phyloP scores from a whole-genome alignment of 495 filamentous ascomycete species.

The Xylaria nigripes region DNA sequence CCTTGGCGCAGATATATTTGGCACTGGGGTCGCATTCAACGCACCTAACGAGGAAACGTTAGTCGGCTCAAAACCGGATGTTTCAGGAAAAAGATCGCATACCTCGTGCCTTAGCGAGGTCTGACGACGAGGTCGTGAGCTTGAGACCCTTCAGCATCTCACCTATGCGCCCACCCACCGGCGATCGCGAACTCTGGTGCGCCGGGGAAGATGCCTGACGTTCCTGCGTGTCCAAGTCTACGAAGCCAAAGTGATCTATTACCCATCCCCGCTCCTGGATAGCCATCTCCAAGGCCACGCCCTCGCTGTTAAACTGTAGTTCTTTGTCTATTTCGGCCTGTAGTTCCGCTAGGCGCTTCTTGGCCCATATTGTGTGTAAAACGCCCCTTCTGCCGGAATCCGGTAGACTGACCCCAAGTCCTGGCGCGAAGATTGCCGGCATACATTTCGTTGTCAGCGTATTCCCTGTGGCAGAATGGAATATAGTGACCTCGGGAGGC shows the following conservation, averaged over 20 bases:
- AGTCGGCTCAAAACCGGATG: neutral
- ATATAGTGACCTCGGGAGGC: slow-evolving; percentile 59
- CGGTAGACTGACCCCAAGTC: slow-evolving; percentile 54
- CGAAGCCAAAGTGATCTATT: slow-evolving; percentile 65
- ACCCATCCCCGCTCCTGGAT: slow-evolving; percentile 75
- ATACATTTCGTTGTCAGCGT: slow-evolving; percentile 58
- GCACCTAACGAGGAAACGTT: slow-evolving; percentile 30
- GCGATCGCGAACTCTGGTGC: slow-evolving; percentile 49
- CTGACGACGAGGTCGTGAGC: slow-evolving; percentile 59
- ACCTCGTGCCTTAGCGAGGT: slow-evolving; percentile 38
- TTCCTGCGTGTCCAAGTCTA: slow-evolving; percentile 17
- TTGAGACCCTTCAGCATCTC: slow-evolving; percentile 72
- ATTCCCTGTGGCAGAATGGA: slow-evolving; percentile 34
- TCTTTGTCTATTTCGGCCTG: slow-evolving; percentile 62
- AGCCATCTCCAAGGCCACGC: slow-evolving; percentile 73
- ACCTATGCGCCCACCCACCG: slow-evolving; percentile 55
- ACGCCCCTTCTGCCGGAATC: slow-evolving; percentile 68
- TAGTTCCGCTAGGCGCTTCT: slow-evolving; percentile 62
- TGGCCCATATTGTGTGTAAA: slow-evolving; percentile 75
- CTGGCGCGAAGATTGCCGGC: slow-evolving; percentile 72
- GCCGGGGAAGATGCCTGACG: slow-evolving; percentile 18
- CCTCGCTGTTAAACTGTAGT: slow-evolving; percentile 58
- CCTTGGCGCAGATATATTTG: slow-evolving; percentile 38
- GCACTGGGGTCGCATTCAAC: slow-evolving; percentile 29
- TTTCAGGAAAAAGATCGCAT: neutral